These are phyloP conservation scores for Lasiosphaeris hirsuta DNA, from an alignment of 495 filamentous ascomycete genomes.

Conservation along the genomic window DNA sequence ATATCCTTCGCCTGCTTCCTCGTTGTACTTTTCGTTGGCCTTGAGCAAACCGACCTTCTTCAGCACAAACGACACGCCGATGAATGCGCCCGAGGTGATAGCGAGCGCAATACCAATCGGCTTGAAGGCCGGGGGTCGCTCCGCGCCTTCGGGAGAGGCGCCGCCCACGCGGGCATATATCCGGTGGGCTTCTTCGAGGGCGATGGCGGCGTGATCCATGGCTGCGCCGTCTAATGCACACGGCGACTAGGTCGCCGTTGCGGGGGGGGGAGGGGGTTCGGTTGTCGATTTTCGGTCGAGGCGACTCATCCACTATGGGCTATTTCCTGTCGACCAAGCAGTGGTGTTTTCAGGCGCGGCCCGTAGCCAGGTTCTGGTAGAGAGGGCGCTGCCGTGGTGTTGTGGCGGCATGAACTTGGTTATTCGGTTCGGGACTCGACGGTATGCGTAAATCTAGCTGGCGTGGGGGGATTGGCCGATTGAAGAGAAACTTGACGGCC, in stretches of 20 bases:
- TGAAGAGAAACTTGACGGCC: neutral
- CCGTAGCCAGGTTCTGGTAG: neutral
- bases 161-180: slow-evolving; percentile 41
- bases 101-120: slow-evolving; percentile 83
- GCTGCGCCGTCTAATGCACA: slow-evolving; percentile 16
- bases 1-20: slow-evolving; percentile 94
- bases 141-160: slow-evolving; percentile 18
- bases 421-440: slow-evolving; percentile 1
- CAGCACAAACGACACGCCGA: slow-evolving; percentile 90
- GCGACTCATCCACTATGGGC: neutral
- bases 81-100: slow-evolving; percentile 86
- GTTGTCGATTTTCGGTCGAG: neutral
- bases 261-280: neutral
- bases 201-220: slow-evolving; percentile 42
- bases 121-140: slow-evolving; percentile 63
- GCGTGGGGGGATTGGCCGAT: neutral
- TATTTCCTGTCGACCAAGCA: neutral
- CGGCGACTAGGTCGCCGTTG: slow-evolving; percentile 23
- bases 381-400: slow-evolving; percentile 1
- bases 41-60: slow-evolving; percentile 90
- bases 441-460: neutral
- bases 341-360: neutral
- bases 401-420: slow-evolving; percentile 10
- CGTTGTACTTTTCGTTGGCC: slow-evolving; percentile 94
- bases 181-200: slow-evolving; percentile 39